These are phyloP conservation scores for Hysterangium stoloniferum DNA, from an alignment of 768 basidiomycete species.

Conservation along the genomic window DNA sequence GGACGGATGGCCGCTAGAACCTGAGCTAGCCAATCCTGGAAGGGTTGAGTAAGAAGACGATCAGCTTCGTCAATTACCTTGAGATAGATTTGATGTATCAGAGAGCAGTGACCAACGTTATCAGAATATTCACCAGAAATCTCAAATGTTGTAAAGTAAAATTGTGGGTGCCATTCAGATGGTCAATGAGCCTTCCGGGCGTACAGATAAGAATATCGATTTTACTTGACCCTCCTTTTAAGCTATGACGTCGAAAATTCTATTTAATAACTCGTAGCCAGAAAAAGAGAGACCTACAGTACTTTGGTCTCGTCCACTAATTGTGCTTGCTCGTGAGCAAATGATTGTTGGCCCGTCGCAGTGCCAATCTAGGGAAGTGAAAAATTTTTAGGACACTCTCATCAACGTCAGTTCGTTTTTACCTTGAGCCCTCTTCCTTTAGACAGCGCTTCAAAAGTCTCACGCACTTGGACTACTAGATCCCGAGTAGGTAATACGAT, in stretches of 20 bases:
- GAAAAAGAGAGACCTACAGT: conserved; percentile 33
- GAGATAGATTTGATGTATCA: background rate
- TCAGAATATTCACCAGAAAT: conserved; percentile 60
- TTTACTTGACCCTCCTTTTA: conserved; percentile 82
- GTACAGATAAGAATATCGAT: conserved; percentile 94
- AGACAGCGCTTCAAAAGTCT: conserved; percentile 79
- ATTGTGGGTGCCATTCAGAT: conserved; percentile 78
- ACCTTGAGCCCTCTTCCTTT: conserved; percentile 88
- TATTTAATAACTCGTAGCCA: background rate
- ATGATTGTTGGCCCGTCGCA: conserved; percentile 91
- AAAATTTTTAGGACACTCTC: conserved; percentile 13
- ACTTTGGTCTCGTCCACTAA: conserved; percentile 55
- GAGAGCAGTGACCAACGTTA: too few species aligned
- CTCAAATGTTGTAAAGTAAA: conserved; percentile 92
- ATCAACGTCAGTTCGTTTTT: too few species aligned
- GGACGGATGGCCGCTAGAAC: conserved; percentile 69
- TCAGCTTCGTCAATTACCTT: conserved; percentile 98
- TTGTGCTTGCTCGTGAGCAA: conserved; percentile 82
- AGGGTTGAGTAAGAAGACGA: conserved; percentile 88
- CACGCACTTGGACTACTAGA: conserved; percentile 84
- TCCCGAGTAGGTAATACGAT: conserved; percentile 92
- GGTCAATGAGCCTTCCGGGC: conserved; percentile 92
- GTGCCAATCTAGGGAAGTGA: conserved; percentile 44
- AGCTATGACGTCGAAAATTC: conserved; percentile 34
- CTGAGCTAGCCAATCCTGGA: conserved; percentile 89